Evolutionary conservation across 208 protist genomes (phyloP), one percentile per base, ranked within the genome.

Genomic region (Tritrichomonas foetus): DNA sequence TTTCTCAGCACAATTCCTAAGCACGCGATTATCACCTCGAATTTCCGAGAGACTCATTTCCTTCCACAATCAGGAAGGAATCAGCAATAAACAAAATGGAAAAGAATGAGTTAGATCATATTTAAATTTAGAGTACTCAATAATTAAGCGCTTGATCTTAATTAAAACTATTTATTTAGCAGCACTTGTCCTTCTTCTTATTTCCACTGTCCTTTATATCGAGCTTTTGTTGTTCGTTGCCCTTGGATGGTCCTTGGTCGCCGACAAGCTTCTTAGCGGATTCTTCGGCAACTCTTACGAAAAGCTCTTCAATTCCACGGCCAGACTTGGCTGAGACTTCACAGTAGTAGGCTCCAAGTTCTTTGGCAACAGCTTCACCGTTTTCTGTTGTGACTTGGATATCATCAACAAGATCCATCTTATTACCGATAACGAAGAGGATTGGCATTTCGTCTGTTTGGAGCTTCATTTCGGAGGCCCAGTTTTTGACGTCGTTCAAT

Each of bases 371-470:
- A 14, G 25, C 25, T 20, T 57, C 25, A 47, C 78, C 78, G 33
- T 89, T 8, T 16, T 89, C 78, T 53, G 39, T 50, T 57, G 78
- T n/a, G 27, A 89, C n/a, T 39, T 2, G 3, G 13, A 8, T 89
- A 2, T 49, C 22, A 89, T 89, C 47, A 39, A 47, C 41, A 57
- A 89, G 47, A 57, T 89, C 78, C 20, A 89, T 89, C 36, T 89
- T 89, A 57, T 89, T 89, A 39, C 47, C 78, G 20, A 89, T 49
- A 22, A 89, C 78, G 47, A 89, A 89, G 27, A 89, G 20, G 3
- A 22, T 61, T 61, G 78, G 78, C 78, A 89, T 89, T n/a, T 53
- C 78, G 13, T 44, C 25, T 69, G 78, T 89, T 53, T 89, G 44
- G 33, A 33, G 47, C 30, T 89, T 89, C 47, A 89, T 53, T 44